Evolutionary conservation across 2,329 filamentous ascomycete species (phyloP), one percentile per base, ranked within the genome.

Genomic region (Passalora sequoiae): DNA sequence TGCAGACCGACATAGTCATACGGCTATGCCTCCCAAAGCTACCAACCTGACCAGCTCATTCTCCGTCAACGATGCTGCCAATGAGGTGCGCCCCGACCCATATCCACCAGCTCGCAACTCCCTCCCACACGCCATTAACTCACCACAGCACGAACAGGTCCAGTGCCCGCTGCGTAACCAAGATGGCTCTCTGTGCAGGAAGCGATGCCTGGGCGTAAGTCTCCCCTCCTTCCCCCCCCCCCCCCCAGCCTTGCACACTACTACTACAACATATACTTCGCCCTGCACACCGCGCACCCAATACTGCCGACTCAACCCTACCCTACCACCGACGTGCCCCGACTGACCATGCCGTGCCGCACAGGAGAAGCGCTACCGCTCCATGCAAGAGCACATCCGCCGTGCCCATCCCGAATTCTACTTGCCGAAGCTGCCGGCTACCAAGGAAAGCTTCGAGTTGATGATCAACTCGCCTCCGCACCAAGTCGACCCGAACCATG

Each of bases 341-440:
- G 27, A 22, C 50, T 55, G 30, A 67, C 63, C 25, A 60, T 60
- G 58, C 48, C 53, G 59, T 49, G 40, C 58, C 38, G 46, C 54
- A 66, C 69, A 94, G 88, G 88, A 94, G 73, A 94, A 94, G 70
- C 80, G 87, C 57, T 98, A 89, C 72, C 89, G 92, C 67, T 97
- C 91, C 52, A 97, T 98, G 88, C 92, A 97, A 71, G 92, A 98
- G 77, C 92, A 98, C 65, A 97, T 98, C 62, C 87, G 92, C 60
- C 84, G 92, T 67, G 91, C 92, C 56, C 92, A 98, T 66, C 91
- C 91, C 49, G 89, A 94, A 66, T 85, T 96, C 67, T 97, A 97
- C 71, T 94, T 98, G 59, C 83, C 92, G 38, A 96, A 97, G 78
- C 84, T 97, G 59, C 91, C 92, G 56, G 92, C 92, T 37, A 98